phyloP scores from a whole-genome alignment of 345 rosid species.

The Populus pruinosa region DNA sequence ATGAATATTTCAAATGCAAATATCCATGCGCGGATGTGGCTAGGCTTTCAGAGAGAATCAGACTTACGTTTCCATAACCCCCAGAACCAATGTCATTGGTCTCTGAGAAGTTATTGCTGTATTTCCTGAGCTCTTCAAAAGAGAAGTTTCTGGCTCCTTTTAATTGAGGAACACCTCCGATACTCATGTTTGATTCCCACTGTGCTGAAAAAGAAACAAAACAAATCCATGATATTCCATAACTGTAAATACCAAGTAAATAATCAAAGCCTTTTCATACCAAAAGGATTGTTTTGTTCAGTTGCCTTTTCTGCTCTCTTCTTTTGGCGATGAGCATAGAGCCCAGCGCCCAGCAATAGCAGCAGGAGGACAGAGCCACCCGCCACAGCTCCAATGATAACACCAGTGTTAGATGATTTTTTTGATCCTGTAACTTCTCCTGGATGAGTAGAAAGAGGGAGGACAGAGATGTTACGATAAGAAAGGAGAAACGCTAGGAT shows the following conservation, averaged over 20 bases:
- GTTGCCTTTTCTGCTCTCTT: slow-evolving; percentile 66
- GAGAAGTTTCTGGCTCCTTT: slow-evolving; percentile 76
- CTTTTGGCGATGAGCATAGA: slow-evolving; percentile 69
- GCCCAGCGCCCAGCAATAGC: slow-evolving; percentile 54
- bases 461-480: neutral
- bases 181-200: slow-evolving; percentile 60
- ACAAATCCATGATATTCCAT: neutral
- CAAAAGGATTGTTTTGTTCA: slow-evolving; percentile 62
- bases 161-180: slow-evolving; percentile 59
- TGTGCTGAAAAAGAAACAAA: slow-evolving; percentile 35
- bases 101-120: slow-evolving; percentile 63
- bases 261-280: slow-evolving; percentile 27
- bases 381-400: slow-evolving; percentile 65
- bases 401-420: slow-evolving; percentile 41
- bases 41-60: neutral
- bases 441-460: slow-evolving; percentile 6
- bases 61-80: slow-evolving; percentile 79
- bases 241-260: neutral
- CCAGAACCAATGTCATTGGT: slow-evolving; percentile 73
- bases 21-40: neutral
- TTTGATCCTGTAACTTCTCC: slow-evolving; percentile 21
- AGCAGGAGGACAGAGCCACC: slow-evolving; percentile 52
- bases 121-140: slow-evolving; percentile 57
- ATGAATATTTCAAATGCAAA: neutral
- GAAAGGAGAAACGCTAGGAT: neutral